A percentile compares a stretch with the other conserved stretches of the same genome.
Evolutionary conservation across 805 yeast species (phyloP).

Genomic region (Soucietia sequanensis): DNA sequence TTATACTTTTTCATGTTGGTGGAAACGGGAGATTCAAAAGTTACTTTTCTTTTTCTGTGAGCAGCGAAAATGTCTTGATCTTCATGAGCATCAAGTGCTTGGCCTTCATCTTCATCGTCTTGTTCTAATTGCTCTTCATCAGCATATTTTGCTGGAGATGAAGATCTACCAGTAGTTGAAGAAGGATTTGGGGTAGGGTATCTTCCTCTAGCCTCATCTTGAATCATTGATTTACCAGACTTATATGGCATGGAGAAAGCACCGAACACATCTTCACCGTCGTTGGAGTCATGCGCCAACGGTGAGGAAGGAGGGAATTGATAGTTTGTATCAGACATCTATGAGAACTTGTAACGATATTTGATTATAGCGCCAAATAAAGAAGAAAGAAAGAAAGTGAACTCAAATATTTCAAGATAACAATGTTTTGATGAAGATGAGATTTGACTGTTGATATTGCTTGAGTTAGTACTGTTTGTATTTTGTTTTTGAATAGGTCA

Average conservation of each 20-base stretch:
- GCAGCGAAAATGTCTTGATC: neutral
- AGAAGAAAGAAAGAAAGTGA: neutral
- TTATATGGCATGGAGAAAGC: too few species aligned
- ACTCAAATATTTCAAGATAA: too few species aligned
- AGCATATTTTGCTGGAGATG: constrained; percentile 31
- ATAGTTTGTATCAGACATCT: constrained; percentile 9
- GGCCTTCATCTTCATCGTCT: constrained; percentile 1
- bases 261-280: constrained; percentile 11
- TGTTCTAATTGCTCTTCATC: constrained; percentile 2
- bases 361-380: too few species aligned
- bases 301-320: constrained; percentile 59
- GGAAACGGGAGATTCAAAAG: constrained; percentile 11
- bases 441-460: too few species aligned
- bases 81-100: neutral
- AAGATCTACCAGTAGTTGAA: constrained; percentile 39
- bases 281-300: constrained; percentile 30
- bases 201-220: constrained; percentile 12
- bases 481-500: too few species aligned
- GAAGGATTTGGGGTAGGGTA: constrained; percentile 79
- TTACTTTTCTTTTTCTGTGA: constrained; percentile 8
- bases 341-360: too few species aligned
- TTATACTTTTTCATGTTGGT: neutral
- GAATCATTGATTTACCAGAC: neutral
- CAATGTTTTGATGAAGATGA: too few species aligned
- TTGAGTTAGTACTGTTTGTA: too few species aligned